Evolutionary conservation across 148 eudicot species (phyloP).

Genomic region (Heliamphora exappendiculata): DNA sequence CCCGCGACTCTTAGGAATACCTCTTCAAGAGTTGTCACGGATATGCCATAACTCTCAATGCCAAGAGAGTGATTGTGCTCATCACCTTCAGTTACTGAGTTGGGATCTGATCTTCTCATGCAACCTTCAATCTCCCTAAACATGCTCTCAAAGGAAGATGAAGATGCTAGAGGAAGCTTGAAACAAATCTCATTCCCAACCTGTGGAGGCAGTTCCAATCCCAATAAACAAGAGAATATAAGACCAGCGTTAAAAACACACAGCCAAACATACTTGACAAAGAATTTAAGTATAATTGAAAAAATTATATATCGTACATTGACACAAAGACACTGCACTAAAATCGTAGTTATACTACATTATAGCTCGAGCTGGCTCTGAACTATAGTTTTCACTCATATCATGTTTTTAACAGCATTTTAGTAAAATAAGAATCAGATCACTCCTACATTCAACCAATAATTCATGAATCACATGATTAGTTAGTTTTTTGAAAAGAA

Average conservation of each 20-base stretch:
- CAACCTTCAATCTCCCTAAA: constrained; percentile 80
- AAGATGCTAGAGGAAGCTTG: constrained; percentile 88
- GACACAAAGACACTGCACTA: background rate
- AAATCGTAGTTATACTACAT: background rate
- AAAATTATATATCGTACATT: background rate
- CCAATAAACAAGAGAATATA: background rate
- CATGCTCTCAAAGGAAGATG: constrained; percentile 83
- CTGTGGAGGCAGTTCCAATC: constrained; percentile 32
- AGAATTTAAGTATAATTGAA: background rate
- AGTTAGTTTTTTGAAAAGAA: background rate
- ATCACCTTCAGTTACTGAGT: constrained; percentile 18
- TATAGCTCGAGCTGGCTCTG: background rate
- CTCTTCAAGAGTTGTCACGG: constrained; percentile 96
- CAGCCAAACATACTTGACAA: background rate
- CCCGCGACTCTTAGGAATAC: constrained; percentile 96
- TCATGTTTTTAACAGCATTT: background rate
- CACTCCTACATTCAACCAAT: background rate
- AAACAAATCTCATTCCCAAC: constrained; percentile 91
- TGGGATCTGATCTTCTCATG: constrained; percentile 54
- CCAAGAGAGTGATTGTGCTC: constrained; percentile 39
- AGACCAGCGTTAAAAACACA: constrained; percentile 1
- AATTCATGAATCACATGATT: background rate
- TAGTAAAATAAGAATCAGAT: background rate
- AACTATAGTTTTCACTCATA: background rate
- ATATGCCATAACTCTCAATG: constrained; percentile 93